Percentiles rank a stretch among this genome's conserved stretches.
Evolutionary conservation across 2,329 filamentous ascomycete genomes (phyloP).

Genomic region (Daldinia eschscholtzii): DNA sequence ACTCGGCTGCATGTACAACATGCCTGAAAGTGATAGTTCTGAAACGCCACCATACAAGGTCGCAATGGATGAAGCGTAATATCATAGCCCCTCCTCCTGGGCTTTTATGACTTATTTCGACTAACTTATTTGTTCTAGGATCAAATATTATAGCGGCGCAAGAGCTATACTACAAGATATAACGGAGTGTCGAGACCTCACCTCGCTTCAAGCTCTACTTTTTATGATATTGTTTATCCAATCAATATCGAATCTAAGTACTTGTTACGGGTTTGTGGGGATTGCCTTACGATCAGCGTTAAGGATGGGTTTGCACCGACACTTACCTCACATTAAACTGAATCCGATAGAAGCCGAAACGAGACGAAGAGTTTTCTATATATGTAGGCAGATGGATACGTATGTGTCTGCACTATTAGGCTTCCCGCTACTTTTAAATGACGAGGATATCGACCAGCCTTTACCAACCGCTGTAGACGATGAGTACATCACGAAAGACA

Average conservation of each 20-base stretch:
- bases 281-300: slow-evolving; percentile 82
- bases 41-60: slow-evolving; percentile 52
- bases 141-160: slow-evolving; percentile 80
- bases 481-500: slow-evolving; percentile 72
- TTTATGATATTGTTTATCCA: slow-evolving; percentile 88
- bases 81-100: slow-evolving; percentile 5
- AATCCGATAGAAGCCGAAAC: slow-evolving; percentile 73
- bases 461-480: slow-evolving; percentile 75
- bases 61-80: slow-evolving; percentile 68
- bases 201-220: slow-evolving; percentile 79
- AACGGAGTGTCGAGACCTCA: slow-evolving; percentile 78
- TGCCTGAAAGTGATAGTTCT: slow-evolving; percentile 45
- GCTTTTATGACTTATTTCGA: background rate
- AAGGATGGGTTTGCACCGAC: slow-evolving; percentile 81
- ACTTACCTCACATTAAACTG: slow-evolving; percentile 73
- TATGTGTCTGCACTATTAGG: slow-evolving; percentile 77
- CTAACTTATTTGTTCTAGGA: slow-evolving; percentile 60
- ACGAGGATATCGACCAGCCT: slow-evolving; percentile 76
- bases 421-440: slow-evolving; percentile 72
- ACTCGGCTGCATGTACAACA: slow-evolving; percentile 70
- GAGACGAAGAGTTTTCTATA: slow-evolving; percentile 74
- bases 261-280: slow-evolving; percentile 84
- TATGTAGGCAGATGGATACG: slow-evolving; percentile 77
- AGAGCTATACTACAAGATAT: slow-evolving; percentile 74
- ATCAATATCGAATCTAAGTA: slow-evolving; percentile 81